Evolutionary conservation across 495 filamentous ascomycete species (phyloP).

Genomic region (Tuber umbilicatum): DNA sequence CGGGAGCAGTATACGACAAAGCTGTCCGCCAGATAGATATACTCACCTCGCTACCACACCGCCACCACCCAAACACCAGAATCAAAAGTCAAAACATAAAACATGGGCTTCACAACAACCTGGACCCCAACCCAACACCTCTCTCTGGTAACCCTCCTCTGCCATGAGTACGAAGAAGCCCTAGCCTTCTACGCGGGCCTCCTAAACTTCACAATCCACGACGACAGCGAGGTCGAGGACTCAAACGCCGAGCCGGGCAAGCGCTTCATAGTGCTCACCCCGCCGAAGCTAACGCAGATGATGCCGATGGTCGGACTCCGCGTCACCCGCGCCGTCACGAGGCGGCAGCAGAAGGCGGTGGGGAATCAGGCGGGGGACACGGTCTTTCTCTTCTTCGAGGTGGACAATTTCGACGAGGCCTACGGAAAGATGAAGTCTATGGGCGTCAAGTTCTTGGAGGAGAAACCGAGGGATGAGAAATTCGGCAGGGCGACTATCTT

Average conservation of each 20-base stretch:
- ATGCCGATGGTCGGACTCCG: slow-evolving; percentile 20
- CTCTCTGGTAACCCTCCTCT: slow-evolving; percentile 23
- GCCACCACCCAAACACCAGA: not conserved
- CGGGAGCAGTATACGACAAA: not conserved
- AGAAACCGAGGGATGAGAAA: slow-evolving; percentile 19
- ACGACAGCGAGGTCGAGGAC: slow-evolving; percentile 12
- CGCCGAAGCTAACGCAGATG: slow-evolving; percentile 19
- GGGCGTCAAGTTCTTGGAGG: slow-evolving; percentile 15
- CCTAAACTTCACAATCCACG: slow-evolving; percentile 26
- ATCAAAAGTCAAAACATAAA: not conserved
- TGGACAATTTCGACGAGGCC: slow-evolving; percentile 22
- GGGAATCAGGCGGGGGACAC: slow-evolving; percentile 24
- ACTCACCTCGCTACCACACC: not conserved
- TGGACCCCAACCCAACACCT: slow-evolving; percentile 28
- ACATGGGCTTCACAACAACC: slow-evolving; percentile 10
- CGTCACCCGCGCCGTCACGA: slow-evolving; percentile 8
- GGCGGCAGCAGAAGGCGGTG: slow-evolving; percentile 10
- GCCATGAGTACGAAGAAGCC: slow-evolving; percentile 18
- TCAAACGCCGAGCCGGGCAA: slow-evolving; percentile 1
- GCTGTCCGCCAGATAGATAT: not conserved
- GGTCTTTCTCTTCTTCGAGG: slow-evolving; percentile 20
- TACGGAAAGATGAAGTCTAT: slow-evolving; percentile 22
- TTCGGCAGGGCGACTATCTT: slow-evolving; percentile 19
- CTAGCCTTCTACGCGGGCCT: slow-evolving; percentile 26
- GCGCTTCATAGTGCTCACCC: slow-evolving; percentile 21